Conservation (phyloP, 2,329 filamentous ascomycete species). For the Cryphonectria carpinicola region DNA sequence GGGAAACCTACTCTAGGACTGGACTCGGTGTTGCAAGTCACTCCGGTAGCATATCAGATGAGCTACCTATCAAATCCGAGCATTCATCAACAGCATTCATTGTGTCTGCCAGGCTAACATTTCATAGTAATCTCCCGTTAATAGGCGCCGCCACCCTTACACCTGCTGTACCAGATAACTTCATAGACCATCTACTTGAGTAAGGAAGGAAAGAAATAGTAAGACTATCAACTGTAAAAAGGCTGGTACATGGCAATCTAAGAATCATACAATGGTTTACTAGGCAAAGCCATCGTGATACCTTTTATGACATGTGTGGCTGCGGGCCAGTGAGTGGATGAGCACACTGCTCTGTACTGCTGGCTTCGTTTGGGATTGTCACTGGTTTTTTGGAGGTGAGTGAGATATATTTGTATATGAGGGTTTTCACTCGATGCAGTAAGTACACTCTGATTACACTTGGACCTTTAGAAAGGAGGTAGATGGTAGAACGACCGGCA, state of each 20-base stretch:
- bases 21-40: neutral
- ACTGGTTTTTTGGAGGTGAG: no score
- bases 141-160: conserved; percentile 41
- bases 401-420: no score
- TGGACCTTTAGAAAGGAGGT: no score
- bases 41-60: no score
- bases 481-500: no score
- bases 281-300: neutral
- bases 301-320: neutral
- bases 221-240: conserved; percentile 54
- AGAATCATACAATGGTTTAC: conserved; percentile 31
- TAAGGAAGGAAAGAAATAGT: conserved; percentile 59
- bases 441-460: no score
- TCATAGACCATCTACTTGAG: no score
- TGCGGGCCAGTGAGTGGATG: neutral
- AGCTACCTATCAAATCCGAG: neutral
- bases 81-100: conserved; percentile 52
- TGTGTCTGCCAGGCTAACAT: conserved; percentile 47
- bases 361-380: no score
- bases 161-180: conserved; percentile 57
- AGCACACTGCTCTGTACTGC: neutral
- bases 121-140: neutral
- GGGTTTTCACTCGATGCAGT: no score
- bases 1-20: neutral
- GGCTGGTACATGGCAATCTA: conserved; percentile 55